Conservation (phyloP, 352 stramenopile species). For the Phytophthora megakarya region DNA sequence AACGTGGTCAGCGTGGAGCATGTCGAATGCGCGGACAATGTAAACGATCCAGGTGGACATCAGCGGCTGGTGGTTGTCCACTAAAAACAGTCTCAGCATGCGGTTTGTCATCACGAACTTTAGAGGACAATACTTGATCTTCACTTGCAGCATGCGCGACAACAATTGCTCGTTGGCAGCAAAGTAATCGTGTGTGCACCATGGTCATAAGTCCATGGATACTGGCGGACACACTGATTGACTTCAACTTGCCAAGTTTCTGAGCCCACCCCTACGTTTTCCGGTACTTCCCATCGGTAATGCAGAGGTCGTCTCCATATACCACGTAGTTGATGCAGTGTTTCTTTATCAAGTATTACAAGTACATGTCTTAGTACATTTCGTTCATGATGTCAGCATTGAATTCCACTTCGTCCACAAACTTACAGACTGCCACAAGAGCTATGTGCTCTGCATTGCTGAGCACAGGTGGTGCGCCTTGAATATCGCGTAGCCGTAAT, state of each 20-base stretch:
- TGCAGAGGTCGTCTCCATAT: conserved; percentile 99
- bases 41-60: conserved; percentile 95
- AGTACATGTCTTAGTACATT: no score
- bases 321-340: conserved; percentile 99
- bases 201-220: conserved; percentile 98
- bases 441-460: conserved; percentile 96
- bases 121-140: conserved; percentile 75
- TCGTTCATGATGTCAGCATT: conserved; percentile 99
- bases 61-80: conserved; percentile 87
- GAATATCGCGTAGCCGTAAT: no score
- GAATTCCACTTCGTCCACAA: conserved; percentile 97
- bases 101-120: conserved; percentile 97
- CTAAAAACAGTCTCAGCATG: conserved; percentile 93
- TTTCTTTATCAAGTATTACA: conserved; percentile 97
- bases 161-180: conserved; percentile 74
- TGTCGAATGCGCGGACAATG: conserved; percentile 98
- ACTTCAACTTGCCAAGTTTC: conserved; percentile 95
- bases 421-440: conserved; percentile 97
- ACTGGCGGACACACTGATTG: conserved; percentile 98
- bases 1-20: conserved; percentile 98
- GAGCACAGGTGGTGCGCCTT: conserved; percentile 96
- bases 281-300: conserved; percentile 98
- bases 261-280: conserved; percentile 98
- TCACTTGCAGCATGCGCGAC: conserved; percentile 62
- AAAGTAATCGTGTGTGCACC: conserved; percentile 89